Evolutionary conservation across 169 alveolate genomes (phyloP).

Genomic region (Cardiosporidium cionae): DNA sequence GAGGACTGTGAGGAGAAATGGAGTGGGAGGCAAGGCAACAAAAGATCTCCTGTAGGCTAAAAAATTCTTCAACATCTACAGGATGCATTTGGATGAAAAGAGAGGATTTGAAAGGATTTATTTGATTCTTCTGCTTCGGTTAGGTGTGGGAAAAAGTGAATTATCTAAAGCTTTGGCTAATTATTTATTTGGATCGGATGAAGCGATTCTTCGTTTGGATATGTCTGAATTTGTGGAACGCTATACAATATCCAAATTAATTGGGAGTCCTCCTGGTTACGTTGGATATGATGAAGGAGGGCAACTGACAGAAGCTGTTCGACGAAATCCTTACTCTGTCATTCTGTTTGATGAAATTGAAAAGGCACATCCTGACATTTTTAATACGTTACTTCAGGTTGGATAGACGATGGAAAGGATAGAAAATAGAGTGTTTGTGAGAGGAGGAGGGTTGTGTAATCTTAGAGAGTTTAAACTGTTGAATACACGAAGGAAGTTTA

Average conservation of each 20-base stretch:
- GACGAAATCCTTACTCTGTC: conserved; percentile 76
- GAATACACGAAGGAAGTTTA: not conserved
- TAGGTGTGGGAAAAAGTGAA: conserved; percentile 84
- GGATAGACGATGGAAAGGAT: not conserved
- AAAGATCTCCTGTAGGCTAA: no score
- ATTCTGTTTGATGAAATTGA: conserved; percentile 85
- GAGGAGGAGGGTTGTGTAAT: not conserved
- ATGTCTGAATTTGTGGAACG: conserved; percentile 71
- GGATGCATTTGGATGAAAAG: not conserved
- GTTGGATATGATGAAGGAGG: conserved; percentile 84
- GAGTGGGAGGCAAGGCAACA: no score
- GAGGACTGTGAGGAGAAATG: not conserved
- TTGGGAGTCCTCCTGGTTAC: conserved; percentile 87
- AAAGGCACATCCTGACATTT: conserved; percentile 83
- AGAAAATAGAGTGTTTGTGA: not conserved
- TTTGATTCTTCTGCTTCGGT: not conserved
- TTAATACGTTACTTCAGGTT: conserved; percentile 33
- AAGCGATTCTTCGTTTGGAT: conserved; percentile 53
- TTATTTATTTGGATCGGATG: conserved; percentile 64
- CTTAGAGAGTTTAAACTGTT: not conserved
- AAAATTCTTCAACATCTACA: no score
- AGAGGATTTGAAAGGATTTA: not conserved
- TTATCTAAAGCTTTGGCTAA: conserved; percentile 80
- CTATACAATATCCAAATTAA: conserved; percentile 71
- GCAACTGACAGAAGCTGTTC: conserved; percentile 74